phyloP scores from a whole-genome alignment of 257 asterid genomes.

The Knoxia roxburghii region DNA sequence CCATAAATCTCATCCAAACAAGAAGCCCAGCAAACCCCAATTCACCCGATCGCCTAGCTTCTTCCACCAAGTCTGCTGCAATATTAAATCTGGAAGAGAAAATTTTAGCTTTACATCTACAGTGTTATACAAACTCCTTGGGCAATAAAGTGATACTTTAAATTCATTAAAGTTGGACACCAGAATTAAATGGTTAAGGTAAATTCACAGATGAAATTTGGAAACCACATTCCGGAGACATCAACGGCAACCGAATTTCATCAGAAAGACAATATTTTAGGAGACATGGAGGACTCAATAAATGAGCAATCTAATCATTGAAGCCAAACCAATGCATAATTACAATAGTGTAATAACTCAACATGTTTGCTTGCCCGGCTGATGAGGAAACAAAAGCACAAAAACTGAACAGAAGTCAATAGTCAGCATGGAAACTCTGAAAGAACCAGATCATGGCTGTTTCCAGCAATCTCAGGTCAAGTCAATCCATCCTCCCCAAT shows the following conservation, averaged over 20 bases:
- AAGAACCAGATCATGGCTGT: neutral
- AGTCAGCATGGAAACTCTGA: neutral
- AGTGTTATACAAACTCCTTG: neutral
- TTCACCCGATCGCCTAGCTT: slow-evolving; percentile 73
- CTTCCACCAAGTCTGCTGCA: slow-evolving; percentile 86
- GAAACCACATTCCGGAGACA: neutral
- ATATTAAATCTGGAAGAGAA: slow-evolving; percentile 71
- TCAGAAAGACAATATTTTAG: neutral
- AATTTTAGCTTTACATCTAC: neutral
- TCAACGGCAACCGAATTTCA: neutral
- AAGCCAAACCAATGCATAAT: neutral
- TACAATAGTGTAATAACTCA: neutral
- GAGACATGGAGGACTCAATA: neutral
- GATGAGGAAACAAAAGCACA: neutral
- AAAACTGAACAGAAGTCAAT: neutral
- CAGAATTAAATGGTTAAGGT: neutral
- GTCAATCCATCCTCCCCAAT: neutral
- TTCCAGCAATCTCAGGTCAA: neutral
- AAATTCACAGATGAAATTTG: neutral
- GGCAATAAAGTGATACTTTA: neutral
- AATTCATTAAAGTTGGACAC: neutral
- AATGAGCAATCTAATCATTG: neutral
- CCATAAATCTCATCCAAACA: slow-evolving; percentile 99
- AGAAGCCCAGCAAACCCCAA: slow-evolving; percentile 88
- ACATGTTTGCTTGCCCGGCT: neutral